phyloP scores from a whole-genome alignment of 306 rosid species.

The Rosa multiflora region DNA sequence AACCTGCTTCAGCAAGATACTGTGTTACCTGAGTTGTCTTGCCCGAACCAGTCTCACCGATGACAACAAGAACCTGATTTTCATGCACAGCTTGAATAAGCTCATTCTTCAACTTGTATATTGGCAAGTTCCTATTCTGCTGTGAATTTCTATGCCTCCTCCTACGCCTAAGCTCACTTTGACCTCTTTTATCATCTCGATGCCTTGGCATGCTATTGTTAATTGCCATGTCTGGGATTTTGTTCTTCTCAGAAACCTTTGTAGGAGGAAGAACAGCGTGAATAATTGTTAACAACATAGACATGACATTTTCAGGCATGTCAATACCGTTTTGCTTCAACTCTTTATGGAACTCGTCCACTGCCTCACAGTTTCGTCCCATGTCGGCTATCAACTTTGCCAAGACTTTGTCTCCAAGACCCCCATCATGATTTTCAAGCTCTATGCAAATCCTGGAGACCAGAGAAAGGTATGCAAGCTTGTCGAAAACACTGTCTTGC shows the following conservation, averaged over 20 bases:
- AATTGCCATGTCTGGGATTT: neutral
- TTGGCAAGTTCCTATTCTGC: conserved; percentile 77
- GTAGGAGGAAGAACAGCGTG: conserved; percentile 77
- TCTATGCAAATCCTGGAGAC: conserved; percentile 79
- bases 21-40: conserved; percentile 94
- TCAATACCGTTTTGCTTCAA: conserved; percentile 71
- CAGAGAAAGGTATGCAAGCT: conserved; percentile 70
- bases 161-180: conserved; percentile 21
- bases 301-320: conserved; percentile 74
- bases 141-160: conserved; percentile 41
- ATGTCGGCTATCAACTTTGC: conserved; percentile 77
- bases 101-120: conserved; percentile 77
- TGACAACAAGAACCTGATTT: conserved; percentile 75
- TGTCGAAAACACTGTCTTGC: conserved; percentile 47
- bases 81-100: conserved; percentile 78
- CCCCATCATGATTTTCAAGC: conserved; percentile 71
- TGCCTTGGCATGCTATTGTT: neutral
- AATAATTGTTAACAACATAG: conserved; percentile 52
- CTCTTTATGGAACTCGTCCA: conserved; percentile 54
- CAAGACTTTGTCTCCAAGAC: conserved; percentile 63
- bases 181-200: conserved; percentile 22
- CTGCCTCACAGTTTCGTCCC: conserved; percentile 56
- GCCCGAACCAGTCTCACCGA: conserved; percentile 94
- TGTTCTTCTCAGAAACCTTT: neutral
- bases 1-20: conserved; percentile 86